Evolutionary conservation across 1,139 yeast genomes (phyloP).

Genomic region (Arxiozyma telluris): DNA sequence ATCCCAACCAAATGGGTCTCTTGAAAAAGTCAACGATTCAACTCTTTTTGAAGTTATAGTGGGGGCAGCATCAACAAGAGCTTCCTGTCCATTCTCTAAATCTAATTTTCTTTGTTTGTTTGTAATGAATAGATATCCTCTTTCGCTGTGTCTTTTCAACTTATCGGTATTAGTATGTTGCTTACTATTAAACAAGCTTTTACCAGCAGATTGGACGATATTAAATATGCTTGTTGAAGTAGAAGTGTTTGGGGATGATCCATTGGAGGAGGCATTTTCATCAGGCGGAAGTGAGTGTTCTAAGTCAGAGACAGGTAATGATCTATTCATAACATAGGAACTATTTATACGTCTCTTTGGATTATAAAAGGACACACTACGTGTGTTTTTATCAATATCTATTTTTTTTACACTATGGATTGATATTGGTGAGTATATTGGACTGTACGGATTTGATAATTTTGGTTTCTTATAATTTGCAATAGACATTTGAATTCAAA

Average conservation of each 20-base stretch:
- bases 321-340: background rate
- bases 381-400: slow-evolving; percentile 2
- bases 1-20: slow-evolving; percentile 28
- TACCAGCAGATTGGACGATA: background rate
- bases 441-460: slow-evolving; percentile 11
- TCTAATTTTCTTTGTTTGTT: background rate
- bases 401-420: slow-evolving; percentile 10
- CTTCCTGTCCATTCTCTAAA: background rate
- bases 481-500: slow-evolving; percentile 10
- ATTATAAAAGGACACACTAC: slow-evolving; percentile 11
- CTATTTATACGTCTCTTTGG: slow-evolving; percentile 13
- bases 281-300: background rate
- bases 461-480: slow-evolving; percentile 11
- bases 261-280: background rate
- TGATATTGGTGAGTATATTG: slow-evolving; percentile 14
- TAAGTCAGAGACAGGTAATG: background rate
- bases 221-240: background rate
- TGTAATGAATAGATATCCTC: background rate
- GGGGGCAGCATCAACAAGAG: background rate
- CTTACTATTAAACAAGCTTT: background rate
- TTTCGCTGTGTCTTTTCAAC: background rate
- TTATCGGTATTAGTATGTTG: background rate
- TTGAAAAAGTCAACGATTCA: slow-evolving; percentile 10
- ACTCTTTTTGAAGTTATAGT: background rate
- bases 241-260: background rate